phyloP scores from a whole-genome alignment of 768 basidiomycete species.

The Fistulinella prunicolor region DNA sequence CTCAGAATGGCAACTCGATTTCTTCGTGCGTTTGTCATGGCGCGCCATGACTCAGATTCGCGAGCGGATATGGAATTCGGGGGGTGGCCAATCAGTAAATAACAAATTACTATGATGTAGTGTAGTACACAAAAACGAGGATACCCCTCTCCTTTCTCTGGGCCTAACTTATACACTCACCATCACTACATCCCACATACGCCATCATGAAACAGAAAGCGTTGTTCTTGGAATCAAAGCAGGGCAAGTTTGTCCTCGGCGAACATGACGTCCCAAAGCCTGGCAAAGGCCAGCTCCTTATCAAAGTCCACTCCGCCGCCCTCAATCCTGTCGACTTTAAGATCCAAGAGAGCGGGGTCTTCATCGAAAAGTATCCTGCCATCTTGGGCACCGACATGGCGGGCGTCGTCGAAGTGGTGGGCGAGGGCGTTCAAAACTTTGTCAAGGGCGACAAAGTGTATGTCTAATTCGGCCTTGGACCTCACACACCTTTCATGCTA shows the following conservation, averaged over 20 bases:
- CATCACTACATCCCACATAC: not conserved
- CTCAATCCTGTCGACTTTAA: slow-evolving; percentile 49
- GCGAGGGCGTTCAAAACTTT: slow-evolving; percentile 34
- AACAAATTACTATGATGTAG: slow-evolving; percentile 17
- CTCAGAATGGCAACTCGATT: slow-evolving; percentile 32
- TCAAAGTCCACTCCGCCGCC: slow-evolving; percentile 38
- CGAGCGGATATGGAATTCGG: slow-evolving; percentile 29
- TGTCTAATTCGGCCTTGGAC: slow-evolving; percentile 4
- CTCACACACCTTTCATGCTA: not conserved
- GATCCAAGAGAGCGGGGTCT: slow-evolving; percentile 30
- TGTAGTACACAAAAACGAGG: slow-evolving; percentile 7
- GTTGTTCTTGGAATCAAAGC: slow-evolving; percentile 25
- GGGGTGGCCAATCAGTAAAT: slow-evolving; percentile 31
- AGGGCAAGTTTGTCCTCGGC: slow-evolving; percentile 30
- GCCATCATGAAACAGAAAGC: slow-evolving; percentile 27
- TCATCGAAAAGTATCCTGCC: slow-evolving; percentile 36
- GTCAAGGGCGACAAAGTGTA: slow-evolving; percentile 43
- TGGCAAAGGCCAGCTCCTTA: slow-evolving; percentile 38
- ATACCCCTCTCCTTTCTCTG: not conserved
- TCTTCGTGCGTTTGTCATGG: slow-evolving; percentile 29
- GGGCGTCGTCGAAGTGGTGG: slow-evolving; percentile 39
- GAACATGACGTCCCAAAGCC: slow-evolving; percentile 31
- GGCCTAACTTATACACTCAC: slow-evolving; percentile 13
- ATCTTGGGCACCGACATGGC: slow-evolving; percentile 36
- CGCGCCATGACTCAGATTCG: slow-evolving; percentile 28